Evolutionary conservation across 768 basidiomycete species (phyloP).

Genomic region (Astraeus odoratus): DNA sequence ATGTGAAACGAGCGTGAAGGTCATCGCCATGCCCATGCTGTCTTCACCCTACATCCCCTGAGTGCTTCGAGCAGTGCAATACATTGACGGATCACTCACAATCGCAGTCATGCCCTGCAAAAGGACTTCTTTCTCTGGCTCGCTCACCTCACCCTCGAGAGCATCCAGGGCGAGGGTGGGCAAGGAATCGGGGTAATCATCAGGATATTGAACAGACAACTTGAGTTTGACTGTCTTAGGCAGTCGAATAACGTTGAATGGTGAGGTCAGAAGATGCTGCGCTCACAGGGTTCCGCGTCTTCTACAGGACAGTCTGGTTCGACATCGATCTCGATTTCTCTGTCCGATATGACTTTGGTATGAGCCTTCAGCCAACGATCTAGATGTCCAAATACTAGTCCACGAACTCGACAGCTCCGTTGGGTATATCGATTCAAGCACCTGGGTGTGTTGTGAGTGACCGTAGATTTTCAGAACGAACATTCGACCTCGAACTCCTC

Average conservation of each 20-base stretch:
- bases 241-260: slow-evolving; percentile 8
- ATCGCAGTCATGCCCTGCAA: slow-evolving; percentile 50
- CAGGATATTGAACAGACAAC: slow-evolving; percentile 69
- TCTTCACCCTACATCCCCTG: slow-evolving; percentile 57
- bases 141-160: slow-evolving; percentile 58
- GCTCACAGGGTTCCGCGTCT: slow-evolving; percentile 50
- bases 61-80: not conserved
- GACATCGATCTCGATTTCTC: slow-evolving; percentile 73
- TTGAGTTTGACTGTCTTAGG: slow-evolving; percentile 61
- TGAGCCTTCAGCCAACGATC: slow-evolving; percentile 40
- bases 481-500: slow-evolving; percentile 84
- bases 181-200: slow-evolving; percentile 77
- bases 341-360: slow-evolving; percentile 76
- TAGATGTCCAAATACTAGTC: slow-evolving; percentile 24
- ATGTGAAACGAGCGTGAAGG: slow-evolving; percentile 86
- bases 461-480: slow-evolving; percentile 2
- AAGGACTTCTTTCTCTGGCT: slow-evolving; percentile 47
- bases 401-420: slow-evolving; percentile 87
- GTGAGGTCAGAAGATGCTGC: not conserved
- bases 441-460: slow-evolving; percentile 39
- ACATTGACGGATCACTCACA: slow-evolving; percentile 32
- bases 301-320: slow-evolving; percentile 78
- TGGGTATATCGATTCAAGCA: slow-evolving; percentile 94
- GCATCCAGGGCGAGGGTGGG: slow-evolving; percentile 66
- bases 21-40: slow-evolving; percentile 95